Conservation (phyloP, 2,329 filamentous ascomycete genomes). For the Triangularia setosa region DNA sequence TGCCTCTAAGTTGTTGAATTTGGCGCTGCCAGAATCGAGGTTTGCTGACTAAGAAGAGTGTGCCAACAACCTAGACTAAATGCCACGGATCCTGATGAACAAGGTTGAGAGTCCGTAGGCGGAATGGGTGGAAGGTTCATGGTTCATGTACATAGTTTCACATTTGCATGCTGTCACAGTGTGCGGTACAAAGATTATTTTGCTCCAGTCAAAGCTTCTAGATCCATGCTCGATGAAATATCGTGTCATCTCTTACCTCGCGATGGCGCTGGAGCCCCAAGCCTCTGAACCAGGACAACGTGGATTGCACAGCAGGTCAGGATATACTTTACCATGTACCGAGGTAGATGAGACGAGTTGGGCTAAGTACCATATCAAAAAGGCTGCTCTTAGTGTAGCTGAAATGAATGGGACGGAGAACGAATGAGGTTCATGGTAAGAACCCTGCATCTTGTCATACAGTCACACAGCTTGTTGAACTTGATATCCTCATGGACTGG, state of each 20-base stretch:
- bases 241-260: too few relatives aligned
- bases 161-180: neutral
- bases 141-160: conserved; percentile 18
- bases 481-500: neutral
- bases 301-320: too few relatives aligned
- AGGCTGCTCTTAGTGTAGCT: neutral
- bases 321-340: too few relatives aligned
- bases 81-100: too few relatives aligned
- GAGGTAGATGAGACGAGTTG: too few relatives aligned
- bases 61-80: too few relatives aligned
- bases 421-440: neutral
- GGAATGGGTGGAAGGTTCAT: neutral
- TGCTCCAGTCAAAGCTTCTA: neutral
- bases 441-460: neutral
- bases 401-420: neutral
- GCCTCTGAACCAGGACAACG: too few relatives aligned
- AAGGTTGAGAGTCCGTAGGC: neutral
- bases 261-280: too few relatives aligned
- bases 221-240: neutral
- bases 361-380: neutral
- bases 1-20: conserved; percentile 21
- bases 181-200: conserved; percentile 1
- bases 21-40: too few relatives aligned
- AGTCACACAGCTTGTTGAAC: neutral
- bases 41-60: too few relatives aligned